phyloP scores from a whole-genome alignment of 2,329 filamentous ascomycete genomes.

The Stagonosporopsis rhizophila region DNA sequence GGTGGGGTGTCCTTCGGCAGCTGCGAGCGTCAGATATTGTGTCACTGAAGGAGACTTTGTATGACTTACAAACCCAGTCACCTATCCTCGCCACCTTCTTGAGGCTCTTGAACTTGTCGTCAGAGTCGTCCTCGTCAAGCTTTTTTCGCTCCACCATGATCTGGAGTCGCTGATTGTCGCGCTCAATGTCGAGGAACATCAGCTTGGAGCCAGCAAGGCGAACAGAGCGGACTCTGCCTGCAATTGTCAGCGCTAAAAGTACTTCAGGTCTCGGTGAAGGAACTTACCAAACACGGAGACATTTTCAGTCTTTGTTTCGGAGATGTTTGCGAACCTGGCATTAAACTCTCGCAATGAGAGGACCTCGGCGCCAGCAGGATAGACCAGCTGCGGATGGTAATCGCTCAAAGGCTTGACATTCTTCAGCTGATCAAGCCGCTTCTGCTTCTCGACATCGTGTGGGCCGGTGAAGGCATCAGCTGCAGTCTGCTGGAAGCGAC shows the following conservation, averaged over 20 bases:
- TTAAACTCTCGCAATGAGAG: constrained; percentile 41
- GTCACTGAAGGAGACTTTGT: constrained; percentile 2
- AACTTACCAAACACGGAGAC: constrained; percentile 48
- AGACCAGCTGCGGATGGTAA: constrained; percentile 62
- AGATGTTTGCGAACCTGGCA: constrained; percentile 36
- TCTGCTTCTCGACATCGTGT: constrained; percentile 57
- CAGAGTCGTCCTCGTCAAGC: constrained; percentile 49
- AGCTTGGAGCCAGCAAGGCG: constrained; percentile 78
- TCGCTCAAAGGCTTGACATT: constrained; percentile 57
- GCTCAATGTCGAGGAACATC: constrained; percentile 81
- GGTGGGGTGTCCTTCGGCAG: constrained; percentile 73
- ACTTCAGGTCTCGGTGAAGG: neutral
- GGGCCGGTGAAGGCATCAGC: constrained; percentile 38
- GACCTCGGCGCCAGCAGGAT: constrained; percentile 23
- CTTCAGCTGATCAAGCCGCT: constrained; percentile 63
- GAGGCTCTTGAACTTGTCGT: constrained; percentile 64
- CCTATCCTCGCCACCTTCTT: constrained; percentile 75
- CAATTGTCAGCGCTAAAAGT: constrained; percentile 37
- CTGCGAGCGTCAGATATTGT: constrained; percentile 42
- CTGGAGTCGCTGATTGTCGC: constrained; percentile 77
- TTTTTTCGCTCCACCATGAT: constrained; percentile 73
- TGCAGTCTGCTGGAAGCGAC: constrained; percentile 35
- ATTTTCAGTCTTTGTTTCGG: constrained; percentile 35
- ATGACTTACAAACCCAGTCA: constrained; percentile 78
- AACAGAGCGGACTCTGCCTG: constrained; percentile 77